These are phyloP conservation scores for Linum trigynum DNA, from an alignment of 345 rosid genomes.

Conservation along the genomic window DNA sequence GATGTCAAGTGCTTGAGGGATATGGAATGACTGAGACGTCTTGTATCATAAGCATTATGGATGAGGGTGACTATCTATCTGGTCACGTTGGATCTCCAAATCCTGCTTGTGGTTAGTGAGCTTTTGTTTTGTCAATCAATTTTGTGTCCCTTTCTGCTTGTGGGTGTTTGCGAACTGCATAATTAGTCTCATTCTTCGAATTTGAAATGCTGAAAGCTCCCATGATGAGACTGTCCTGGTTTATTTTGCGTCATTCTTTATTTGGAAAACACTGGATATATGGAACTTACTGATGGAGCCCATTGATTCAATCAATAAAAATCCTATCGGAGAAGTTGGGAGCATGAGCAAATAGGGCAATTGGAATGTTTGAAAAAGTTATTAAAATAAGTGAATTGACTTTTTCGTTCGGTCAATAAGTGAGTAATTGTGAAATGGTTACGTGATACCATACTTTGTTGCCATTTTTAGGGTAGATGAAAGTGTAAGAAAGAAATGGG, in stretches of 20 bases:
- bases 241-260: too few species aligned
- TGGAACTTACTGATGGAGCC: too few species aligned
- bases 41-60: conserved; percentile 40
- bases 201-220: too few species aligned
- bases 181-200: not conserved
- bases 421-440: not conserved
- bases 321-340: too few species aligned
- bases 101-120: conserved; percentile 62
- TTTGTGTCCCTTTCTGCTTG: not conserved
- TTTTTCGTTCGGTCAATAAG: too few species aligned
- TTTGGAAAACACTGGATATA: too few species aligned
- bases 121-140: conserved; percentile 3
- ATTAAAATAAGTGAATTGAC: not conserved
- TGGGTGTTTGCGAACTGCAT: not conserved
- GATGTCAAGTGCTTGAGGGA: conserved; percentile 69
- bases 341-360: too few species aligned
- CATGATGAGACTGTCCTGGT: too few species aligned
- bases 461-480: too few species aligned
- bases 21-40: conserved; percentile 40
- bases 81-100: conserved; percentile 90
- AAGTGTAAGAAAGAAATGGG: too few species aligned
- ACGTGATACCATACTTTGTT: not conserved
- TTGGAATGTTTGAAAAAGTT: too few species aligned
- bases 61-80: conserved; percentile 51
- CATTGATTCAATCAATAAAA: too few species aligned